Base-by-base conservation (phyloP, 805 yeast species). In the Teunomyces aglyptinius region DNA sequence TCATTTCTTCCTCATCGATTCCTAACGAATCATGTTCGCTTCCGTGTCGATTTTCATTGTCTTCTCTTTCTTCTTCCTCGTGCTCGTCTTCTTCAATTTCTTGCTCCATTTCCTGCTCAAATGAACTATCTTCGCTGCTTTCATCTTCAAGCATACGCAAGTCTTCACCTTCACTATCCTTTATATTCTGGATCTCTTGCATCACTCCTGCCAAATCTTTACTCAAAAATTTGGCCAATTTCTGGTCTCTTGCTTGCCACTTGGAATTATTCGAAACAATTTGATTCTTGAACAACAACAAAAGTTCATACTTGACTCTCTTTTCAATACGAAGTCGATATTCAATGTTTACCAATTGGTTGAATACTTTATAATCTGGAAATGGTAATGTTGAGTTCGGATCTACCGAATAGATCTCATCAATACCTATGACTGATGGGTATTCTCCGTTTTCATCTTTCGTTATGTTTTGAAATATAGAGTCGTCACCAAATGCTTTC, bases 231-330 rank as follows among this genome's bases (percentile, higher is more conserved):
- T 57, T 57, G 12, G 58, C 55, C 47, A 72, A 58, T 10, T 54
- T 53, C 16, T 57, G 49, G 49, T 68, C 72, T 38, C 74, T 54
- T 8, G 56, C 41, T 12, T 58, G 59, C 77, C 77, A 72, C 48
- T 64, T 64, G 43, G 52, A 57, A 45, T 68, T 69, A 28, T 65
- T 60, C 13, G 60, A 52, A 1, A 53, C 47, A 24, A 70, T 53
- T 35, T 65, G 69, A 41, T 60, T 56, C 45, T 67, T 69, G 27
- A 68, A 59, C 41, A 58, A 56, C 11, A 58, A 55, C 43, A 71
- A 55, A 2, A 69, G 54, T 46, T 71, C 76, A 49, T 67, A 61
- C 46, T 67, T 64, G 40, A 71, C 57, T 53, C 67, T 61, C 44
- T 59, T 50, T 45, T 63, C 54, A 46, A 68, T 53, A 20, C 75